phyloP scores from a whole-genome alignment of 1,139 yeast species.

The Candida mesenterica region DNA sequence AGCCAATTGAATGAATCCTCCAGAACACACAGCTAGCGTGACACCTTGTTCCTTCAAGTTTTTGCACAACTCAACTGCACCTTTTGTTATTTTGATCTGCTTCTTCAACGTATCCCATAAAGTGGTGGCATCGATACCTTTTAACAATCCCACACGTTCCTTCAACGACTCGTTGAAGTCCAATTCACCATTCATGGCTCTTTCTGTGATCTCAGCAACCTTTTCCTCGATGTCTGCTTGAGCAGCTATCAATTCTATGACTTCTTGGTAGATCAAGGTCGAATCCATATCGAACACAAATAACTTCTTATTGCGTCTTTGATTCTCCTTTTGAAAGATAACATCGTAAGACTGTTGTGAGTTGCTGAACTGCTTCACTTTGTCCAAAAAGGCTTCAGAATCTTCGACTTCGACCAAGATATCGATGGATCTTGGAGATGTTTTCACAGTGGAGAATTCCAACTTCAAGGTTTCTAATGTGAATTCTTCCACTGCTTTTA shows the following conservation, averaged over 20 bases:
- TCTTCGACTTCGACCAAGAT: conserved; percentile 10
- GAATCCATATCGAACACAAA: conserved; percentile 98
- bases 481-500: not conserved
- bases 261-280: conserved; percentile 93
- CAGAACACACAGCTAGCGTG: conserved; percentile 84
- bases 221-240: conserved; percentile 75
- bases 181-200: conserved; percentile 96
- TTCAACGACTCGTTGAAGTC: conserved; percentile 83
- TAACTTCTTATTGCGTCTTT: conserved; percentile 55
- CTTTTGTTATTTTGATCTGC: conserved; percentile 73
- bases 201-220: conserved; percentile 80
- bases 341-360: conserved; percentile 26
- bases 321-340: conserved; percentile 28
- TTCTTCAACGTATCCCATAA: conserved; percentile 79
- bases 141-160: conserved; percentile 71
- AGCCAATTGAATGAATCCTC: conserved; percentile 93
- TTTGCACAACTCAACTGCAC: conserved; percentile 69
- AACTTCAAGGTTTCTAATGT: conserved; percentile 1
- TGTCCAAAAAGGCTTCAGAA: conserved; percentile 6
- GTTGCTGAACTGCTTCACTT: conserved; percentile 7
- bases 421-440: conserved; percentile 15
- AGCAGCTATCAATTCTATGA: conserved; percentile 90
- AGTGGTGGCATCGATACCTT: conserved; percentile 70
- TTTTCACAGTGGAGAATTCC: conserved; percentile 10
- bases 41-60: conserved; percentile 63